Base-by-base conservation (phyloP, 371 early-diverging fungal species). In the Rhizoclosmatium hyalinum region DNA sequence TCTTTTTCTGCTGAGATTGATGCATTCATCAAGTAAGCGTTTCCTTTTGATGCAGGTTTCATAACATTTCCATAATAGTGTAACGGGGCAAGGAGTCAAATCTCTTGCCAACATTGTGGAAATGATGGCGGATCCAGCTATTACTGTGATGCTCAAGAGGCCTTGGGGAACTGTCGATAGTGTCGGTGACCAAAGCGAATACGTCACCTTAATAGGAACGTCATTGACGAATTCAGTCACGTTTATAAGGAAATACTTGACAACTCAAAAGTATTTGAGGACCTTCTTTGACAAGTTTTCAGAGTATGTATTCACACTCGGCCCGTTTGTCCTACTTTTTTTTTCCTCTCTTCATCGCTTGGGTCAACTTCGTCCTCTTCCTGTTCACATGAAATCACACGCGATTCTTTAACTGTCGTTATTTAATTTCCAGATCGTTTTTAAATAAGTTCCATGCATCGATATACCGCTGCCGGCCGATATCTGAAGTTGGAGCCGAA, bases 121-220 rank as follows among this genome's bases (percentile, higher is more conserved):
- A 60, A 82, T 75, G 8, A 74, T 83, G 46, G 87, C 90, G 58
- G 96, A 94, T 4, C 77, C 91, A 2, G 88, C 91, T 1, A 78
- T 96, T 24, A 79, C 85, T 1, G 77, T 87, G 62, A 94, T 96
- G 94, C 73, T 89, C 14, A 85, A 86, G 72, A 80, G 91, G 14
- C 87, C 90, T 2, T 98, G 98, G 98, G 90, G 88, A 3, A 86
- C 87, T 0, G 77, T 96, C 75, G 91, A 92, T 66, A 82, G 90
- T 1, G 97, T 96, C 5, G 98, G 97, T 5, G 98, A 98, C 79
- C 96, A 96, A 77, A 94, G 95, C 0, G 92, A 90, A 64, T 96
- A 96, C 81, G 91, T 97, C 24, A 87, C 88, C 1, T 79, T 83
- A 74, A 85, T 94, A 43, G 89, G 89, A 42, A 82, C 80, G 14